phyloP scores from a whole-genome alignment of 1,139 yeast species.

The Ogataea hybrid region DNA sequence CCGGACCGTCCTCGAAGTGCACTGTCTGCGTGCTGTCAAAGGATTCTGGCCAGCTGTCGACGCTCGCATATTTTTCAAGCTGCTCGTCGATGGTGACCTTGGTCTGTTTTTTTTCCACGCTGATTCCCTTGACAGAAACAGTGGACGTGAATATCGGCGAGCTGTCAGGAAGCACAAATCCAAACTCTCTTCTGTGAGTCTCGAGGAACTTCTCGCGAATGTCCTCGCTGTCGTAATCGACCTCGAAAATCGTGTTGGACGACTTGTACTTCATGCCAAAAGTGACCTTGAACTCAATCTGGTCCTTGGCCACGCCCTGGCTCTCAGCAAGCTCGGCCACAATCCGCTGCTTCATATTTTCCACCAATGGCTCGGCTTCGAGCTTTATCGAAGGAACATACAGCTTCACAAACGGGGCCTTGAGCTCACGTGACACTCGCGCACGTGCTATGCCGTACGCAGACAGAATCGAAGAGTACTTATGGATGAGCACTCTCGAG shows the following conservation, averaged over 20 bases:
- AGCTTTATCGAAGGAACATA: conserved; percentile 27
- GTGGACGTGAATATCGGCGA: conserved; percentile 70
- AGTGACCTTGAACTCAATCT: conserved; percentile 7
- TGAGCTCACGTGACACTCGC: conserved; percentile 54
- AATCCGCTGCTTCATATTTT: conserved; percentile 30
- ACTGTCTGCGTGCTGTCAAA: conserved; percentile 8
- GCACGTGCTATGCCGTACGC: conserved; percentile 52
- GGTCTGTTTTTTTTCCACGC: background rate
- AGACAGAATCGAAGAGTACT: conserved; percentile 49
- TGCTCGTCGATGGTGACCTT: conserved; percentile 2
- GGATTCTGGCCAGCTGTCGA: background rate
- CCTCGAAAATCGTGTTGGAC: conserved; percentile 18
- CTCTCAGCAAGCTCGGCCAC: conserved; percentile 21
- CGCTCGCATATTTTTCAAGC: background rate
- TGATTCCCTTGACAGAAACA: conserved; percentile 47
- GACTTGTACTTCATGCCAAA: conserved; percentile 23
- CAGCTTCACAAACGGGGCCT: conserved; percentile 43
- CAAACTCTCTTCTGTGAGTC: conserved; percentile 35
- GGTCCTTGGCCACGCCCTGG: conserved; percentile 4
- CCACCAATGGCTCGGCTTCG: conserved; percentile 34
- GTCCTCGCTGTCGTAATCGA: conserved; percentile 26
- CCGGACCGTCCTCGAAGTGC: conserved; percentile 10
- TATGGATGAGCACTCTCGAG: conserved; percentile 42
- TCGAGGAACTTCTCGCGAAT: conserved; percentile 22
- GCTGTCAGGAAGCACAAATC: conserved; percentile 26